phyloP scores from a whole-genome alignment of 1,139 yeast genomes.

The Hemisphaericaspora subhashii region DNA sequence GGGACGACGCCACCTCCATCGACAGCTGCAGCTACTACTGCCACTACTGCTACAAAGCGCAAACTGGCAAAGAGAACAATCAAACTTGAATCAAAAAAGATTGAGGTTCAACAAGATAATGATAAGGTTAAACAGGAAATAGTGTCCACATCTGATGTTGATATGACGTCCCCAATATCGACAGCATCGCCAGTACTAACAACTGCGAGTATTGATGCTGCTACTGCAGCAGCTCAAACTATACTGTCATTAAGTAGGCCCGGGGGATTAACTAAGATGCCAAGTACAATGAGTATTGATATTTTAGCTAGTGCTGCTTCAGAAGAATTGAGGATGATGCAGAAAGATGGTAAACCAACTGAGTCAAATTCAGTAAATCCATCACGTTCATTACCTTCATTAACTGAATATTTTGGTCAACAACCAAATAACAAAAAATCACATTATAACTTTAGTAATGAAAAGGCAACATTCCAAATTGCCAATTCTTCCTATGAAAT shows the following conservation, averaged over 20 bases:
- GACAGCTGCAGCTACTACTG: not conserved
- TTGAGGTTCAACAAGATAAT: not conserved
- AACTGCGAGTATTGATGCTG: not conserved
- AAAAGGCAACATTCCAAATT: conserved; percentile 12
- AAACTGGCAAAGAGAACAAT: conserved; percentile 1
- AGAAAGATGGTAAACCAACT: conserved; percentile 19
- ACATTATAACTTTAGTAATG: conserved; percentile 5
- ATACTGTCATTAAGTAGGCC: conserved; percentile 4
- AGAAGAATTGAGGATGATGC: conserved; percentile 63
- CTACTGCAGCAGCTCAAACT: conserved; percentile 3
- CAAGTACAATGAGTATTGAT: conserved; percentile 54
- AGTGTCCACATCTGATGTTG: conserved; percentile 3
- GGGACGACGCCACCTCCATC: conserved; percentile 7
- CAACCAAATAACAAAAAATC: conserved; percentile 5
- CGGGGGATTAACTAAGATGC: conserved; percentile 11
- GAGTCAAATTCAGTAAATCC: conserved; percentile 10
- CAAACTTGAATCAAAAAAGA: not conserved
- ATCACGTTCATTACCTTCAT: conserved; percentile 63
- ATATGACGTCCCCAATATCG: conserved; percentile 1
- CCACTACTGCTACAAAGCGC: not conserved
- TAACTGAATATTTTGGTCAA: conserved; percentile 53
- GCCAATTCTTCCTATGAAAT: conserved; percentile 7
- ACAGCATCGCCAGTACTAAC: not conserved
- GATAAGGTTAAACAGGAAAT: not conserved
- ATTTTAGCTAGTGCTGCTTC: conserved; percentile 81